These are phyloP conservation scores for Scedosporium dehoogii DNA, from an alignment of 2,329 filamentous ascomycete species.

Conservation along the genomic window DNA sequence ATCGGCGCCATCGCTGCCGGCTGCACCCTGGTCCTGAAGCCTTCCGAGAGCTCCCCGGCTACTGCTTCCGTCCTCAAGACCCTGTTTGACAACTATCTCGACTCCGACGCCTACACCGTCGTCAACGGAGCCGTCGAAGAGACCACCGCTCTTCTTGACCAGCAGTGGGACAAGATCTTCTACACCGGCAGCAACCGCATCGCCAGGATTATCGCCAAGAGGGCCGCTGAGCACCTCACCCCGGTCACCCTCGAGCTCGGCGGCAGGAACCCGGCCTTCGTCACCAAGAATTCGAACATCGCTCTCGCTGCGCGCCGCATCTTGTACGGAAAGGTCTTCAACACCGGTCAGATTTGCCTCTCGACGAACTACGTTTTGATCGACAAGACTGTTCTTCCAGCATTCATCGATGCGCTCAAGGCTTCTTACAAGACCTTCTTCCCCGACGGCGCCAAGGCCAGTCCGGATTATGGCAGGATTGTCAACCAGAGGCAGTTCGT, in stretches of 20 bases:
- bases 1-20: conserved; percentile 88
- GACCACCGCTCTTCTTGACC: conserved; percentile 69
- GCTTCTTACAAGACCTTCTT: conserved; percentile 67
- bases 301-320: conserved; percentile 73
- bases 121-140: conserved; percentile 76
- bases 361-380: conserved; percentile 88
- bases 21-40: conserved; percentile 84
- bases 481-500: conserved; percentile 71
- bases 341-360: conserved; percentile 85
- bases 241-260: conserved; percentile 86
- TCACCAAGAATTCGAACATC: conserved; percentile 75
- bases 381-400: conserved; percentile 60
- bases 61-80: conserved; percentile 71
- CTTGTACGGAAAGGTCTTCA: conserved; percentile 79
- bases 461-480: conserved; percentile 69
- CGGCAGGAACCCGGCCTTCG: conserved; percentile 82
- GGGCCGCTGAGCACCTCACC: conserved; percentile 80
- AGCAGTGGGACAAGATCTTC: conserved; percentile 97
- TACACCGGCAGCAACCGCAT: conserved; percentile 78
- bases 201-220: conserved; percentile 79
- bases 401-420: conserved; percentile 67
- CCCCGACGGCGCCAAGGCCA: conserved; percentile 69
- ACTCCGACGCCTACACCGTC: conserved; percentile 64
- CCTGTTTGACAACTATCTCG: conserved; percentile 66
- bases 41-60: conserved; percentile 70